A percentile compares a stretch with the other conserved stretches of the same genome.
phyloP scores from a whole-genome alignment of 2,329 filamentous ascomycete species.

The Penicillium sp. region DNA sequence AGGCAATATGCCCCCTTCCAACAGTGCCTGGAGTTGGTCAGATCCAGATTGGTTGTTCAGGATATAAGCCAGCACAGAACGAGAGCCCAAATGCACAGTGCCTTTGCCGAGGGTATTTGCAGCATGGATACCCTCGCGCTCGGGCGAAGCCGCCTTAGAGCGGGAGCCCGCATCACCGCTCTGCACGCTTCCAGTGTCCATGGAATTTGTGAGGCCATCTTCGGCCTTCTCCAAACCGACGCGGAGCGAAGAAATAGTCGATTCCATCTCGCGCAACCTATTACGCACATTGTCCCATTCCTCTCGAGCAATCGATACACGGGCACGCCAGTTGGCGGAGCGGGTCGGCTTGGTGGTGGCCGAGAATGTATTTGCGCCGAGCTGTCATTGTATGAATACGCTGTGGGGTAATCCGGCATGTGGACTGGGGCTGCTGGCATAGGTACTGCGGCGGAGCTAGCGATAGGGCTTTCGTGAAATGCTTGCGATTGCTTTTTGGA shows the following conservation, averaged over 20 bases:
- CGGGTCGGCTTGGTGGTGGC: conserved; percentile 15
- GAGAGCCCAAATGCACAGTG: conserved; percentile 63
- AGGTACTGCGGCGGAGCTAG: conserved; percentile 10
- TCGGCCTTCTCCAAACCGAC: conserved; percentile 42
- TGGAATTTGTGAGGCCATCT: conserved; percentile 25
- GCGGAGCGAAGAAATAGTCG: conserved; percentile 42
- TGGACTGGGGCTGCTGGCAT: conserved; percentile 5
- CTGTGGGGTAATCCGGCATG: conserved; percentile 10
- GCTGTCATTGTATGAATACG: conserved; percentile 22
- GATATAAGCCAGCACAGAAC: conserved; percentile 64
- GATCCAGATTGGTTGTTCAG: conserved; percentile 55
- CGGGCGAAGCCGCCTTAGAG: conserved; percentile 38
- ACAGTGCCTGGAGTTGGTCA: conserved; percentile 54
- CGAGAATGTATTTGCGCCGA: conserved; percentile 29
- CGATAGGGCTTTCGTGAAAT: conserved; percentile 25
- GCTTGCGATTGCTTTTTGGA: conserved; percentile 45
- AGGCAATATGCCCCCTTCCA: conserved; percentile 63
- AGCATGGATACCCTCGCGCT: conserved; percentile 61
- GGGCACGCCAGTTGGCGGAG: conserved; percentile 20
- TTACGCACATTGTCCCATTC: conserved; percentile 48
- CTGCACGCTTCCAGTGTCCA: conserved; percentile 35
- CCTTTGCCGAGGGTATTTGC: conserved; percentile 61
- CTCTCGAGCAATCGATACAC: conserved; percentile 44
- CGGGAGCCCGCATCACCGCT: conserved; percentile 34
- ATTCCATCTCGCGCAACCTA: conserved; percentile 46